These are phyloP conservation scores for Coprinopsis cinerea DNA, from an alignment of 768 basidiomycete genomes.

Conservation along the genomic window DNA sequence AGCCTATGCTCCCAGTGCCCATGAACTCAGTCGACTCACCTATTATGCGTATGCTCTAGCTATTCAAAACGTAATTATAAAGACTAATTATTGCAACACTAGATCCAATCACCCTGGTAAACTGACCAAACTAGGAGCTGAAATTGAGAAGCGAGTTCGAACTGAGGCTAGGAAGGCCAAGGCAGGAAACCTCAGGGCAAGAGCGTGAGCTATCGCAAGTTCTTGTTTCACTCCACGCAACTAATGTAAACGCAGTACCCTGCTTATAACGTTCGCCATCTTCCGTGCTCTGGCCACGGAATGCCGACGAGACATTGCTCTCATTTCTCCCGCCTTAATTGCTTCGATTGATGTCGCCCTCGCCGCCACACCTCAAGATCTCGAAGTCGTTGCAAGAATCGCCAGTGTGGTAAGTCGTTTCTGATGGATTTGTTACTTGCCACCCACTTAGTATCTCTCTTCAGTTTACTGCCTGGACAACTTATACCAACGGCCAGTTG, in stretches of 20 bases:
- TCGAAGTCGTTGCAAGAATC: conserved; percentile 71
- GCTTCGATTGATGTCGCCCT: conserved; percentile 57
- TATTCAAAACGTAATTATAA: conserved; percentile 3
- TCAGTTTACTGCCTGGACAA: conserved; percentile 91
- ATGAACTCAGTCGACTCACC: conserved; percentile 78
- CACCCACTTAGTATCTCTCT: neutral
- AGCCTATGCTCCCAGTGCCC: conserved; percentile 73
- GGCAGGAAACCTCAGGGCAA: conserved; percentile 67
- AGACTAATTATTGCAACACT: neutral
- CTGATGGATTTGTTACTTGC: conserved; percentile 1
- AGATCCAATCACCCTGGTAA: conserved; percentile 77
- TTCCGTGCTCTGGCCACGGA: conserved; percentile 79
- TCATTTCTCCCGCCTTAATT: conserved; percentile 66
- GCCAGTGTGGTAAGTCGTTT: conserved; percentile 66
- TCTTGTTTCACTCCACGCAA: conserved; percentile 2
- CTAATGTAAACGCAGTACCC: conserved; percentile 39
- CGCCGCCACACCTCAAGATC: conserved; percentile 49
- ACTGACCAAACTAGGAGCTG: conserved; percentile 66
- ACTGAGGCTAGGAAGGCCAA: conserved; percentile 62
- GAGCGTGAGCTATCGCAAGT: conserved; percentile 53
- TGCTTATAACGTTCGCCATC: conserved; percentile 80
- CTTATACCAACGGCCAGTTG: conserved; percentile 81
- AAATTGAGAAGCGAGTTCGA: conserved; percentile 70
- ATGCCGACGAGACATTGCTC: conserved; percentile 77
- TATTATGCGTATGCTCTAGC: conserved; percentile 58